These are phyloP conservation scores for Peltaster fructicola DNA, from an alignment of 2,329 filamentous ascomycete genomes.

Conservation along the genomic window DNA sequence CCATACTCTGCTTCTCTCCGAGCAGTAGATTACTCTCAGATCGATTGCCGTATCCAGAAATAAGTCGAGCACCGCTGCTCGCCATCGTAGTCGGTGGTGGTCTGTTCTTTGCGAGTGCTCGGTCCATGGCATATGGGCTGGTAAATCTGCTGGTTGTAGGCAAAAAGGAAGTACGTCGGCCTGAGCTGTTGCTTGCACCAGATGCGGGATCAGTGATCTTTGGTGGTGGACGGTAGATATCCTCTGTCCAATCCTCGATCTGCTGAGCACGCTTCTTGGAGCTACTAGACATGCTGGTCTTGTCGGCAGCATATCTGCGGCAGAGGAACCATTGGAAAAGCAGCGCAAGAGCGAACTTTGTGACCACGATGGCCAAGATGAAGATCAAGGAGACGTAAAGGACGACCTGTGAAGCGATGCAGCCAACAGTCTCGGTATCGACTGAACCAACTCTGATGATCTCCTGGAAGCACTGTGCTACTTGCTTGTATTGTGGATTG, in stretches of 20 bases:
- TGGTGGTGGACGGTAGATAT: constrained; percentile 84
- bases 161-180: constrained; percentile 75
- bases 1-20: constrained; percentile 16
- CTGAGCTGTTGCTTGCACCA: constrained; percentile 49
- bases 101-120: constrained; percentile 32
- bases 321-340: constrained; percentile 95
- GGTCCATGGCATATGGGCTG: constrained; percentile 66
- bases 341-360: constrained; percentile 76
- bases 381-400: constrained; percentile 84
- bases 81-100: constrained; percentile 80
- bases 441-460: constrained; percentile 93
- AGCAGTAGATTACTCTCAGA: constrained; percentile 39
- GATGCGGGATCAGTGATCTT: constrained; percentile 56
- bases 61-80: constrained; percentile 61
- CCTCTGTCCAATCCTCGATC: constrained; percentile 95
- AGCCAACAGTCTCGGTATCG: constrained; percentile 89
- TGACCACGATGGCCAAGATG: constrained; percentile 72
- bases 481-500: constrained; percentile 50
- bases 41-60: constrained; percentile 41
- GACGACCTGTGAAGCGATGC: constrained; percentile 93
- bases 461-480: constrained; percentile 75
- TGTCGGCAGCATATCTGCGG: constrained; percentile 65
- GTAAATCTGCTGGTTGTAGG: constrained; percentile 92
- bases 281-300: constrained; percentile 67
- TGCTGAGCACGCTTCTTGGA: constrained; percentile 74